Percentiles rank a stretch among this genome's conserved stretches.
phyloP scores from a whole-genome alignment of 768 basidiomycete species.

The Lactarius evosmus region DNA sequence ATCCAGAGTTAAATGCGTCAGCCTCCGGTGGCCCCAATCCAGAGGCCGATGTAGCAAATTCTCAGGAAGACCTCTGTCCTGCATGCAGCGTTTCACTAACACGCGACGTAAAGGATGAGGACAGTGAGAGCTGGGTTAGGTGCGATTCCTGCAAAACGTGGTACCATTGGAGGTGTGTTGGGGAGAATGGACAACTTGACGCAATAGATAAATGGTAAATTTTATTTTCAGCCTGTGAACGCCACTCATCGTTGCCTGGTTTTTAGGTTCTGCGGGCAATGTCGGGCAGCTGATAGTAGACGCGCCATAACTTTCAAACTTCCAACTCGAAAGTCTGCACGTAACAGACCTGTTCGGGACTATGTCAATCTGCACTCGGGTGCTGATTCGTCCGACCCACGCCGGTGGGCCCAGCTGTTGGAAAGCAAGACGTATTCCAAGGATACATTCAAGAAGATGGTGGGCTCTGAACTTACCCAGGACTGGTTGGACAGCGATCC shows the following conservation, averaged over 20 bases:
- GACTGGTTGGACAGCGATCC: constrained; percentile 76
- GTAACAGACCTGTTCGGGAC: constrained; percentile 71
- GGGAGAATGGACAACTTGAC: constrained; percentile 60
- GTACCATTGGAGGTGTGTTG: constrained; percentile 83
- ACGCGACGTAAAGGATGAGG: constrained; percentile 32
- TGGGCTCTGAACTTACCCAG: constrained; percentile 60
- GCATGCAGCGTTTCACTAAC: constrained; percentile 31
- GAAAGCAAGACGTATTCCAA: constrained; percentile 61
- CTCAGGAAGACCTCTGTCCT: constrained; percentile 23
- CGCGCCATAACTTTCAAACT: constrained; percentile 70
- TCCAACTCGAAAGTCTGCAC: constrained; percentile 76
- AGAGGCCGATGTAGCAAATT: not conserved
- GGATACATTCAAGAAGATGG: constrained; percentile 64
- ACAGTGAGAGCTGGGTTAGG: constrained; percentile 76
- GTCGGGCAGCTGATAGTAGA: constrained; percentile 55
- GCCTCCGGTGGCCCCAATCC: not conserved
- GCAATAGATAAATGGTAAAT: constrained; percentile 76
- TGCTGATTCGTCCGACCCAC: constrained; percentile 56
- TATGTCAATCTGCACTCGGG: constrained; percentile 75
- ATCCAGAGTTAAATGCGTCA: constrained; percentile 3
- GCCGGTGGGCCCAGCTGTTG: constrained; percentile 63
- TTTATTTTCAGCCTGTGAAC: constrained; percentile 24
- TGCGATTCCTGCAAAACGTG: constrained; percentile 80
- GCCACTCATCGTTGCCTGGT: constrained; percentile 10
- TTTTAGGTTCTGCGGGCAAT: constrained; percentile 66